phyloP scores from a whole-genome alignment of 208 protist genomes.

The Sergeia podlipaevii region DNA sequence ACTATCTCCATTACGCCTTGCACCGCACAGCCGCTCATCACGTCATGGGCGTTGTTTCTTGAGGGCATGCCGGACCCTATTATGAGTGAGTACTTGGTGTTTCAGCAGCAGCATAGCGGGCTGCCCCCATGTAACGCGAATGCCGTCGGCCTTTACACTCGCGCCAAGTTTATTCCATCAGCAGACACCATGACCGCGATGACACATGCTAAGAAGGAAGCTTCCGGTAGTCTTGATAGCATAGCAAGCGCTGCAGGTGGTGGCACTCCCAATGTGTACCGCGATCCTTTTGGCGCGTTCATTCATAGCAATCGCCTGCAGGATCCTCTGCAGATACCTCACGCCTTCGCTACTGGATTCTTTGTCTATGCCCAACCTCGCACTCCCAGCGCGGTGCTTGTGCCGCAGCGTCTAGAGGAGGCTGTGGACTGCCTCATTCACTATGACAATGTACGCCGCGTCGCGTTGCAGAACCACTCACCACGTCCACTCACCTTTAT shows the following conservation, averaged over 20 bases:
- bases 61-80: constrained; percentile 60
- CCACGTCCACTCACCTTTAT: constrained; percentile 64
- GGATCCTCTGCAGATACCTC: neutral
- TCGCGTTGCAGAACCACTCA: constrained; percentile 73
- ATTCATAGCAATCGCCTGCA: constrained; percentile 13
- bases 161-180: constrained; percentile 16
- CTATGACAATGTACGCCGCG: constrained; percentile 56
- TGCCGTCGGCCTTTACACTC: constrained; percentile 11
- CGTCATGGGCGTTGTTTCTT: constrained; percentile 75
- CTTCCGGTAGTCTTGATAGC: too few species aligned
- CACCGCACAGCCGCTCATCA: constrained; percentile 21
- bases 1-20: constrained; percentile 26
- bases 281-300: constrained; percentile 44
- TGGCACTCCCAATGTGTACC: constrained; percentile 5
- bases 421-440: constrained; percentile 73
- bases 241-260: too few species aligned
- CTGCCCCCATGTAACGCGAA: constrained; percentile 1
- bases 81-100: too few species aligned
- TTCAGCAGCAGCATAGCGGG: neutral
- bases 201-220: constrained; percentile 6
- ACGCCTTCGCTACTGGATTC: constrained; percentile 70
- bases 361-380: constrained; percentile 73
- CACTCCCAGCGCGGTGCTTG: constrained; percentile 43
- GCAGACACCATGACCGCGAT: constrained; percentile 1
- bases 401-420: constrained; percentile 66